A percentile compares a stretch with the other conserved stretches of the same genome.
phyloP scores from a whole-genome alignment of 2,329 filamentous ascomycete species.

The Aurifilum marmelostoma region DNA sequence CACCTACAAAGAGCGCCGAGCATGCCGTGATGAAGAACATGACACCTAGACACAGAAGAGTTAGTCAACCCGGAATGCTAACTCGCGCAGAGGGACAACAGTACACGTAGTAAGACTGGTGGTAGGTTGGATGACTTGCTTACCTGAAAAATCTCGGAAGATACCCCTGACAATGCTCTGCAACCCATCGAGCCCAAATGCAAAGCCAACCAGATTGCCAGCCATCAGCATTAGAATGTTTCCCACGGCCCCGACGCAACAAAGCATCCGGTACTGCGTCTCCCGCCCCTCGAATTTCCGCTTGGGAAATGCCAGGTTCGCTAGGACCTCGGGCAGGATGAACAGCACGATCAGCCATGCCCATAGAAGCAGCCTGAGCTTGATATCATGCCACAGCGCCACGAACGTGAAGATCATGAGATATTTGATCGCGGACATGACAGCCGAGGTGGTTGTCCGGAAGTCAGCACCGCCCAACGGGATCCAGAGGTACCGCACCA shows the following conservation, averaged over 20 bases:
- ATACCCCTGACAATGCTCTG: constrained; percentile 76
- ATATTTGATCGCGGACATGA: constrained; percentile 72
- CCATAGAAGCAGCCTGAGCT: constrained; percentile 88
- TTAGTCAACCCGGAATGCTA: background rate
- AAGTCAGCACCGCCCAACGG: constrained; percentile 77
- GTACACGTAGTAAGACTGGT: background rate
- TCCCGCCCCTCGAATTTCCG: constrained; percentile 71
- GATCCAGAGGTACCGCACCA: constrained; percentile 90
- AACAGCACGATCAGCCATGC: constrained; percentile 96
- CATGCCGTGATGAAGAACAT: constrained; percentile 75
- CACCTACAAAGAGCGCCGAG: constrained; percentile 76
- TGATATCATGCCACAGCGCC: constrained; percentile 96
- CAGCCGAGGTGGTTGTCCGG: constrained; percentile 48
- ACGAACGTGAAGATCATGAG: constrained; percentile 93
- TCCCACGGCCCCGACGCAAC: constrained; percentile 76
- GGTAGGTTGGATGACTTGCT: constrained; percentile 32
- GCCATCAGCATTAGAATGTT: constrained; percentile 96
- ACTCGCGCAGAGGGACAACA: background rate
- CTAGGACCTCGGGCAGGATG: constrained; percentile 84
- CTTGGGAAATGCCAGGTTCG: constrained; percentile 70
- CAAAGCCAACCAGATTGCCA: constrained; percentile 94
- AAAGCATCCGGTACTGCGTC: constrained; percentile 76
- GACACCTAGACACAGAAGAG: constrained; percentile 56
- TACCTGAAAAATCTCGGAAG: constrained; percentile 72
- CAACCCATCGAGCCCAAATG: constrained; percentile 86